Evolutionary conservation across 148 eudicot genomes (phyloP).

Genomic region (Dysphania ambrosioides): DNA sequence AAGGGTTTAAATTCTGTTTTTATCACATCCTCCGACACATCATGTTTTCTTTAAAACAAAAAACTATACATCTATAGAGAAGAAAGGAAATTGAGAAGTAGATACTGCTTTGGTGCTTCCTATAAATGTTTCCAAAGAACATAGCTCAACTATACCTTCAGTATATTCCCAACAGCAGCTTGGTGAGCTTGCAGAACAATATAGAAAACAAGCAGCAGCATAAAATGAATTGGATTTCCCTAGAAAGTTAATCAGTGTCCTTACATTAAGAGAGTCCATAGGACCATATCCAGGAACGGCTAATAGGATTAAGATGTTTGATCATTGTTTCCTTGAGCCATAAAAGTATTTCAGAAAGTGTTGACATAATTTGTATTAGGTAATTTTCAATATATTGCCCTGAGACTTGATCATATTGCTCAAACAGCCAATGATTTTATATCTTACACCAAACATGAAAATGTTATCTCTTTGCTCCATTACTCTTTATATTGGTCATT

Average conservation of each 20-base stretch:
- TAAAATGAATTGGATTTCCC: background rate
- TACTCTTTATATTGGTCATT: background rate
- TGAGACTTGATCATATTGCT: background rate
- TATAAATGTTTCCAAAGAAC: background rate
- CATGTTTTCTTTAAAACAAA: background rate
- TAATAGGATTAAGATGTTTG: background rate
- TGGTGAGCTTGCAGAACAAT: background rate
- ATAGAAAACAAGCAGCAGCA: background rate
- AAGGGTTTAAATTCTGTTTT: background rate
- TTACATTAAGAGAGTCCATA: background rate
- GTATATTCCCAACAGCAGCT: background rate
- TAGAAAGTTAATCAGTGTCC: too few species aligned
- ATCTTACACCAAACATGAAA: background rate
- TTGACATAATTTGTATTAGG: background rate
- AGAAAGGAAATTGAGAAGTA: background rate
- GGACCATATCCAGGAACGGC: background rate
- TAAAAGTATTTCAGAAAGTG: background rate
- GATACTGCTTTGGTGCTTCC: background rate
- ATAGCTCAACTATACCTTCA: background rate
- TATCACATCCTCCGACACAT: background rate
- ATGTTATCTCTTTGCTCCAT: background rate
- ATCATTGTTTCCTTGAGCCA: background rate
- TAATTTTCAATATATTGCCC: background rate
- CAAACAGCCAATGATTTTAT: background rate
- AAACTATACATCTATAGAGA: background rate